Evolutionary conservation across 2,329 filamentous ascomycete species (phyloP), one percentile per base, ranked within the genome.

Genomic region (Curvularia sp.): DNA sequence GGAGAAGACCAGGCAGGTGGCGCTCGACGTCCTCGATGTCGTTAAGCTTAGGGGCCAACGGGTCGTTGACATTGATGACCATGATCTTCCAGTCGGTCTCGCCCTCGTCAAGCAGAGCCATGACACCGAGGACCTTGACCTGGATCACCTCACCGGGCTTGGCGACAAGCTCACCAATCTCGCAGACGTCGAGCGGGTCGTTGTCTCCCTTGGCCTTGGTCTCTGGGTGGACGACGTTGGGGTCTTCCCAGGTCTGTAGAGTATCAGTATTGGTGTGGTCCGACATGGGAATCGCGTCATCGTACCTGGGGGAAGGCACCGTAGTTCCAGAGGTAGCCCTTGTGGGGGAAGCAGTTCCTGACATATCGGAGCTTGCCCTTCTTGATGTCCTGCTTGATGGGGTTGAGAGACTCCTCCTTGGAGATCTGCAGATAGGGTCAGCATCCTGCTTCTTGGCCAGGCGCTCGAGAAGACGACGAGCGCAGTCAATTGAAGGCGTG

Each of bases 81-180:
- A 99, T 98, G 84, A 99, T 92, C 89, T 99, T 99, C 95, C 95
- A 99, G 88, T 99, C 95, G 67, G 95, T 99, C 89, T 99, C 95
- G 81, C 96, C 95, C 88, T 99, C 95, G 75, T 99, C 95, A 67
- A 99, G 91, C 69, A 99, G 88, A 71, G 95, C 95, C 95, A 99
- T 99, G 79, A 98, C 93, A 81, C 95, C 95, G 66, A 99, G 91
- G 65, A 98, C 92, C 90, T 98, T 99, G 88, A 99, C 95, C 85
- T 98, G 95, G 88, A 98, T 99, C 81, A 99, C 85, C 85, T 99
- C 94, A 73, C 95, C 95, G 62, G 89, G 86, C 86, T 96, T 96
- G 80, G 91, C 92, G 75, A 99, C 95, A 60, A 97, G 88, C 88
- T 99, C 95, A 76, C 95, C 95, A 73, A 99, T 98, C 86, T 99